Evolutionary conservation across 2,329 filamentous ascomycete genomes (phyloP).

Genomic region (Pseudogymnoascus sp.): DNA sequence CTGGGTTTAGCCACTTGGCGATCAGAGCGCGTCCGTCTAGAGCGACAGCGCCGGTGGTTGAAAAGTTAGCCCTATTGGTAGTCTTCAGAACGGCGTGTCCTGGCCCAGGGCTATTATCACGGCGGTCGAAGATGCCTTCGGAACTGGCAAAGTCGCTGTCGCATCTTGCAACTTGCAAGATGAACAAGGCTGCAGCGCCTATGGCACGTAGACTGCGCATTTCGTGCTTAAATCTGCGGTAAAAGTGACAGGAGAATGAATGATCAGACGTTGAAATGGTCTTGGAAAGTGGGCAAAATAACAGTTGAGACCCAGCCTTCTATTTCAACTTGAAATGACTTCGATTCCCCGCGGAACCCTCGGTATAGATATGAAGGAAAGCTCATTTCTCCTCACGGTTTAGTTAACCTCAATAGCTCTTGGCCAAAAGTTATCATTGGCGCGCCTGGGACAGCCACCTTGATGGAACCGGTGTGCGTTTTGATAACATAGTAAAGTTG

Average conservation of each 20-base stretch:
- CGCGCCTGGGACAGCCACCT: background rate
- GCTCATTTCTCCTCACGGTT: background rate
- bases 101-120: background rate
- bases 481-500: background rate
- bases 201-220: background rate
- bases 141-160: background rate
- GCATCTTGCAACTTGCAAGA: background rate
- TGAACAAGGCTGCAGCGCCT: background rate
- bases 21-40: background rate
- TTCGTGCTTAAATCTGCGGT: background rate
- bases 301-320: background rate
- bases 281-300: background rate
- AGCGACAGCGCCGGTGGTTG: background rate
- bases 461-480: background rate
- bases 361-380: background rate
- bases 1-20: slow-evolving; percentile 1
- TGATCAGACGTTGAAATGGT: background rate
- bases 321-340: background rate
- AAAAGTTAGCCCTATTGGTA: background rate
- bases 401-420: background rate
- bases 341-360: background rate
- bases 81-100: background rate
- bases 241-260: background rate
- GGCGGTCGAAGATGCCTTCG: background rate
- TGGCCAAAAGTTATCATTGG: background rate